Evolutionary conservation across 1,284 basidiomycete genomes (phyloP), one percentile per base, ranked within the genome.

Genomic region (Sanghuangporus weigelae): DNA sequence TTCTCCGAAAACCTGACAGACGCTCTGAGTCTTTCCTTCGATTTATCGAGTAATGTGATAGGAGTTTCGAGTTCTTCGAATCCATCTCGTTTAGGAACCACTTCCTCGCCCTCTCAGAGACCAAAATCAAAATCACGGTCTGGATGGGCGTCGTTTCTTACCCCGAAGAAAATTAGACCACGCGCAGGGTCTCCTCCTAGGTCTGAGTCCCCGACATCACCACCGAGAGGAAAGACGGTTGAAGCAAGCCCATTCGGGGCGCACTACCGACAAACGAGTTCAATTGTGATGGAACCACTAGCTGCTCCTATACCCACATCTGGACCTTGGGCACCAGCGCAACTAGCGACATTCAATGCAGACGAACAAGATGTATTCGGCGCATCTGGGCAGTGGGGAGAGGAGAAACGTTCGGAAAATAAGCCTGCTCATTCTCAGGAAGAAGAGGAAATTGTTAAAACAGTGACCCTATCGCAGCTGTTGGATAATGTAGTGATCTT

Each of bases 401-500:
- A 83, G 11, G 73, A 73, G 60, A 68, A 67, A 5, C 59, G 66
- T 10, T 44, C 60, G 16, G 48, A 67, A 65, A 63, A 66, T 44
- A 68, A 68, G 50, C 59, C 70, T 7, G 69, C 71, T 19, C 73
- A 74, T 6, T 69, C 75, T 2, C 73, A 75, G 49, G 68, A 70
- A 59, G 63, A 67, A 54, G 71, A 73, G 60, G 71, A 77, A 64
- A 71, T 73, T 38, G 80, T 79, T 62, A 75, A 75, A 31, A 78
- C 74, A 16, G 82, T 94, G 35, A 93, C 91, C 11, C 78, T 97
- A 39, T 95, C 93, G 36, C 87, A 85, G 67, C 73, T 97, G 63
- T 77, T 99, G 70, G 97, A 99, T 74, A 98, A 99, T 72, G 90
- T 96, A 31, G 94, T 99, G 21, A 87, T 99, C 58, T 75, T 99